A percentile compares a stretch with the other conserved stretches of the same genome.
phyloP scores from a whole-genome alignment of 805 yeast species.

The Saccharomycopsis fibuligera region DNA sequence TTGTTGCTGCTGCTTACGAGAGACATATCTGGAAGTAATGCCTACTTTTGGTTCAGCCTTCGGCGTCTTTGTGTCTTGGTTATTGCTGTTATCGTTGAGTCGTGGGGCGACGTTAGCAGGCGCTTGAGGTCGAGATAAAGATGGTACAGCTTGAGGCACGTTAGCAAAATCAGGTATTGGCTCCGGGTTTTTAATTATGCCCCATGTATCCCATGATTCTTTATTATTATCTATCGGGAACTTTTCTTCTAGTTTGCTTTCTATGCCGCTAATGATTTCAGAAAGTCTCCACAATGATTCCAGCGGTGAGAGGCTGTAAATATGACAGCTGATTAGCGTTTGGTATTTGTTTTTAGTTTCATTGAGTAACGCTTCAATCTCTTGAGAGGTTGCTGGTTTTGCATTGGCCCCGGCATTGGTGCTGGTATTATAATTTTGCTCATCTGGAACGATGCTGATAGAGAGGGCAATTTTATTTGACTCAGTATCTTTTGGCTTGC shows the following conservation, averaged over 20 bases:
- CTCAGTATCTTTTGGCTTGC: constrained; percentile 22
- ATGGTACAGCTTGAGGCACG: no score
- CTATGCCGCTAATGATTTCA: constrained; percentile 16
- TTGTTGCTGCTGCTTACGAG: background rate
- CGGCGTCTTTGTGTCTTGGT: background rate
- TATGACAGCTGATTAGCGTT: background rate
- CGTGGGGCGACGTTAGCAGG: no score
- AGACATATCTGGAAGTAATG: constrained; percentile 3
- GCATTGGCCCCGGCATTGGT: no score
- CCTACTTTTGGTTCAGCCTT: background rate
- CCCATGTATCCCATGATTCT: constrained; percentile 19
- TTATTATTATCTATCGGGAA: constrained; percentile 1
- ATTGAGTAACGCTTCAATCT: background rate
- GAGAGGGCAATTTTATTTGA: no score
- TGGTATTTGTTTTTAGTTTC: background rate
- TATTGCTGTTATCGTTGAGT: no score
- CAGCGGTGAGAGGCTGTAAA: background rate
- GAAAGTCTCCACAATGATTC: background rate
- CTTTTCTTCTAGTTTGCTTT: constrained; percentile 3
- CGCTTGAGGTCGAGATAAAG: no score
- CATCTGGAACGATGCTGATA: background rate
- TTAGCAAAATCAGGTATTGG: background rate
- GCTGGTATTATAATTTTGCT: no score
- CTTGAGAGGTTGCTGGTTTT: background rate
- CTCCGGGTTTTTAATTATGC: constrained; percentile 22